Percentiles rank a stretch among this genome's conserved stretches.
These are phyloP conservation scores for Podospora anserina DNA, from an alignment of 495 filamentous ascomycete species.

Conservation along the genomic window DNA sequence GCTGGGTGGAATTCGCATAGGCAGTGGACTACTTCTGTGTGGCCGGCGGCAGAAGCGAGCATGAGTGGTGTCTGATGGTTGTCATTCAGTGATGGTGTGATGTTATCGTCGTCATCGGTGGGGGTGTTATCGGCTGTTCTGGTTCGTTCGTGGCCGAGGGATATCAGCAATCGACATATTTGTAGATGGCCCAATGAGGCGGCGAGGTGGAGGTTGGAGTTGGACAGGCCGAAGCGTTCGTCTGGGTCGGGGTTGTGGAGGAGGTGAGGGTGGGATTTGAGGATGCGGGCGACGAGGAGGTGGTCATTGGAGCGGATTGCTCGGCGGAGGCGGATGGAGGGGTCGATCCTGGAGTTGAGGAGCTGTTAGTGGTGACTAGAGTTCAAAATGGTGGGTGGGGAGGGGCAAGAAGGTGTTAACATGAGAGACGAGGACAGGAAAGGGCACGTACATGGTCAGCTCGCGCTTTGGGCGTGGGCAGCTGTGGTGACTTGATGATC, in stretches of 20 bases:
- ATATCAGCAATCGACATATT: conserved; percentile 56
- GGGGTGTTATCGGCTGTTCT: not conserved
- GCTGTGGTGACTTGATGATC: not conserved
- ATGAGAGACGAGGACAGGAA: not conserved
- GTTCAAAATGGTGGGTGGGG: not conserved
- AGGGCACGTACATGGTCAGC: not conserved
- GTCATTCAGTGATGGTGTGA: conserved; percentile 63
- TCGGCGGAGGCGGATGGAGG: conserved; percentile 62
- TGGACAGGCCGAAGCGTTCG: conserved; percentile 49
- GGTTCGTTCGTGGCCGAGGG: conserved; percentile 52
- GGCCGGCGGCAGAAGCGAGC: conserved; percentile 56
- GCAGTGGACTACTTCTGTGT: conserved; percentile 59
- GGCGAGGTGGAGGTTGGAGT: conserved; percentile 76
- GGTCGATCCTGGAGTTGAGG: conserved; percentile 55
- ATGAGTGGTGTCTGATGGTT: conserved; percentile 69
- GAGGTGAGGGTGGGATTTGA: conserved; percentile 61
- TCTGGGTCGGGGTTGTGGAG: conserved; percentile 71
- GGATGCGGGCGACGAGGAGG: conserved; percentile 67
- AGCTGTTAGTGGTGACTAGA: not conserved
- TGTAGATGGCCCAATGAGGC: conserved; percentile 62
- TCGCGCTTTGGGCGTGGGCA: not conserved
- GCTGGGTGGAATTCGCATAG: conserved; percentile 45
- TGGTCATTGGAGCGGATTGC: conserved; percentile 72
- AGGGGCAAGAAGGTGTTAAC: not conserved
- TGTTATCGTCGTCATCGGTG: conserved; percentile 7